Conservation (phyloP, 2,329 filamentous ascomycete species). For the Colletotrichum destructivum region DNA sequence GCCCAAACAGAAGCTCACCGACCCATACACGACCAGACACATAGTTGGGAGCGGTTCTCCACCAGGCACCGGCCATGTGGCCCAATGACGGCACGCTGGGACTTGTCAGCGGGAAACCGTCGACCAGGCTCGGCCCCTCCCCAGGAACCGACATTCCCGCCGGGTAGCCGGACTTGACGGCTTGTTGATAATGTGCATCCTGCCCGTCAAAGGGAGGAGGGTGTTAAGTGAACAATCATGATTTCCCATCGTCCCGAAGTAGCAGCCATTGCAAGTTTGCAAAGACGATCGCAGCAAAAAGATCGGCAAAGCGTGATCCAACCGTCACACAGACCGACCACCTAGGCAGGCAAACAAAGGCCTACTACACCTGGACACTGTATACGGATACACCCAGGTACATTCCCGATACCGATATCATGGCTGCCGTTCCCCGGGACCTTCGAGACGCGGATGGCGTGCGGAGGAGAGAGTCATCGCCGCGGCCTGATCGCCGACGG, state of each 20-base stretch:
- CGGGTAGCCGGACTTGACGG: constrained; percentile 22
- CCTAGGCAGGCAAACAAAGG: not conserved
- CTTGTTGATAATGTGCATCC: constrained; percentile 36
- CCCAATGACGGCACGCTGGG: constrained; percentile 31
- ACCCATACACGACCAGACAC: constrained; percentile 45
- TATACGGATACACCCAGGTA: not conserved
- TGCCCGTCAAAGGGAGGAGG: constrained; percentile 13
- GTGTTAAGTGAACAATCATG: constrained; percentile 11
- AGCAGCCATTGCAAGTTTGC: constrained; percentile 6
- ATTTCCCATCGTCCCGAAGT: not conserved
- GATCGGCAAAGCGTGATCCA: not conserved
- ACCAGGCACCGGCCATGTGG: constrained; percentile 44
- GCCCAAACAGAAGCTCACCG: constrained; percentile 39
- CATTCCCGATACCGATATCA: not conserved
- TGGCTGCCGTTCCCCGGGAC: constrained; percentile 37
- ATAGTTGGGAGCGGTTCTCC: constrained; percentile 41
- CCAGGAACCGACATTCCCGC: constrained; percentile 33
- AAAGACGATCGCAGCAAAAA: not conserved
- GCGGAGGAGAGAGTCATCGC: constrained; percentile 56
- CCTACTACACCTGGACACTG: no score
- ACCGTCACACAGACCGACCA: not conserved
- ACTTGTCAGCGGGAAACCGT: constrained; percentile 34
- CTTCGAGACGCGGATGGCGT: constrained; percentile 27
- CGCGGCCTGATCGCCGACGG: constrained; percentile 56
- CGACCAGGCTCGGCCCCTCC: constrained; percentile 26